Evolutionary conservation across 2,329 filamentous ascomycete species (phyloP).

Genomic region (Fusarium coffeatum): DNA sequence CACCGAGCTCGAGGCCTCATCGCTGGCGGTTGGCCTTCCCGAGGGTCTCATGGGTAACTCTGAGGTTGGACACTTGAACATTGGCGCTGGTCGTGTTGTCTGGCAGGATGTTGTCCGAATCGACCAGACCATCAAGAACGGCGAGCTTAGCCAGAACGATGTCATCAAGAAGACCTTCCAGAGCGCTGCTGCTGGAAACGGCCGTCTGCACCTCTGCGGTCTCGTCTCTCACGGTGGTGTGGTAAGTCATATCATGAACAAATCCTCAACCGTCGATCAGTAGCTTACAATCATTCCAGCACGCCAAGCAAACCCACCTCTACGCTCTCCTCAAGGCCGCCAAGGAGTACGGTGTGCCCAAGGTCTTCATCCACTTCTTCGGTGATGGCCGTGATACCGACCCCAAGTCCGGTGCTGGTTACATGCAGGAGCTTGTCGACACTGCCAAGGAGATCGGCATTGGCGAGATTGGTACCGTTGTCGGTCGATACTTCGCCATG

Average conservation of each 20-base stretch:
- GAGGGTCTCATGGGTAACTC: slow-evolving; percentile 99
- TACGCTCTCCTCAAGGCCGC: slow-evolving; percentile 88
- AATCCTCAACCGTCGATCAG: not conserved
- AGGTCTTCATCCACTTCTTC: slow-evolving; percentile 99
- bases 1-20: slow-evolving; percentile 94
- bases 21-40: slow-evolving; percentile 92
- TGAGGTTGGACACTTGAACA: slow-evolving; percentile 98
- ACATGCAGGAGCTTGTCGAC: slow-evolving; percentile 87
- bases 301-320: slow-evolving; percentile 95
- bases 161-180: slow-evolving; percentile 83
- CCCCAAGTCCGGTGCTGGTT: slow-evolving; percentile 89
- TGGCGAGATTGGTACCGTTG: slow-evolving; percentile 90
- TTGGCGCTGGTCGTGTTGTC: slow-evolving; percentile 95
- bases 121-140: slow-evolving; percentile 90
- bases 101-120: slow-evolving; percentile 99
- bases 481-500: slow-evolving; percentile 98
- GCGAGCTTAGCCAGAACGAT: slow-evolving; percentile 78
- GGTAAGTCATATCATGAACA: slow-evolving; percentile 56
- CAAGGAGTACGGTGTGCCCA: slow-evolving; percentile 85
- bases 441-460: slow-evolving; percentile 85
- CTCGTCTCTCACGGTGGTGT: slow-evolving; percentile 96
- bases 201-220: slow-evolving; percentile 90
- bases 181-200: slow-evolving; percentile 86
- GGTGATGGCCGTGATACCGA: slow-evolving; percentile 98
- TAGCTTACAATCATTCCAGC: slow-evolving; percentile 60